A percentile compares a stretch with the other conserved stretches of the same genome.
Conservation (phyloP, 257 asterid species). For the Catharanthus roseus region DNA sequence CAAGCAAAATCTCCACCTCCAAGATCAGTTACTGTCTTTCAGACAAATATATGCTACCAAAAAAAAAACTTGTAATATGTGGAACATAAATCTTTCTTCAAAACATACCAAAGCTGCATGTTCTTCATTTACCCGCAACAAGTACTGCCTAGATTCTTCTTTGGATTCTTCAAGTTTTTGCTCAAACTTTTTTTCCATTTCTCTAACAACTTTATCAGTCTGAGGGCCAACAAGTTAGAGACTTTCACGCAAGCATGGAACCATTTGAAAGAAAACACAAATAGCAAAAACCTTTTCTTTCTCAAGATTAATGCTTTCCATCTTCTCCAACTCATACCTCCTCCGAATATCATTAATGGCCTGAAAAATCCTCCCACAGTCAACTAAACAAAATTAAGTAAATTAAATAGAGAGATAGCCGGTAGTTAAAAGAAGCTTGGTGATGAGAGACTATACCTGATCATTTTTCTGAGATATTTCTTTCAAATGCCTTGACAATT, state of each 20-base stretch:
- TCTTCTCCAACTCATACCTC: constrained; percentile 86
- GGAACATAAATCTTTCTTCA: neutral
- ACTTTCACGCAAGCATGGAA: neutral
- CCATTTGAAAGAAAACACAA: neutral
- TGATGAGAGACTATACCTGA: constrained; percentile 46
- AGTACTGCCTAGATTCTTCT: constrained; percentile 61
- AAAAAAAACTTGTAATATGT: neutral
- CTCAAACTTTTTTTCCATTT: constrained; percentile 53
- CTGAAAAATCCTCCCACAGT: constrained; percentile 40
- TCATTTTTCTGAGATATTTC: constrained; percentile 95
- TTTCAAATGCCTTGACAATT: constrained; percentile 88
- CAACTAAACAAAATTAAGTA: constrained; percentile 18
- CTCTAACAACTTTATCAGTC: constrained; percentile 66
- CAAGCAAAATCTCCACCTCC: constrained; percentile 1
- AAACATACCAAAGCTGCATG: constrained; percentile 75
- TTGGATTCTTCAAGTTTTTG: constrained; percentile 56
- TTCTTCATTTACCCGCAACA: constrained; percentile 69
- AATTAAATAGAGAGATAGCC: constrained; percentile 9
- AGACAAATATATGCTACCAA: neutral
- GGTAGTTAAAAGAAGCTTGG: neutral
- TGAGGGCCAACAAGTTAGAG: constrained; percentile 32
- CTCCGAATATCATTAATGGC: constrained; percentile 82
- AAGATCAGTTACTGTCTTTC: neutral
- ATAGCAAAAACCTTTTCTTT: constrained; percentile 69
- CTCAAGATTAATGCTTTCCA: constrained; percentile 62